Evolutionary conservation across 371 early-diverging fungal species (phyloP).

Genomic region (Lichtheimia ornata): DNA sequence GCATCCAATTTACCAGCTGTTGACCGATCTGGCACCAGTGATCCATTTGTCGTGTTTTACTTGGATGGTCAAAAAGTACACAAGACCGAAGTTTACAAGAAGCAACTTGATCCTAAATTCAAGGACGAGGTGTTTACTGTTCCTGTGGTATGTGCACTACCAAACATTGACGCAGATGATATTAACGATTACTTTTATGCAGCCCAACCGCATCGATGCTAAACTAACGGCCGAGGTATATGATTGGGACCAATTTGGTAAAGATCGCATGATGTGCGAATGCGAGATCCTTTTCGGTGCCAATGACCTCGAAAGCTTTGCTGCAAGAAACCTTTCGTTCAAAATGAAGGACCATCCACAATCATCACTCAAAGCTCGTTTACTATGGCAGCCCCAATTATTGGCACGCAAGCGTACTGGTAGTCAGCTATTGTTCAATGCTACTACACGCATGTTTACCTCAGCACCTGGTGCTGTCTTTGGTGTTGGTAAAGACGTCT

Average conservation of each 20-base stretch:
- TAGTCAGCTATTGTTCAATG: conserved; percentile 30
- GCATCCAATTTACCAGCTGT: conserved; percentile 48
- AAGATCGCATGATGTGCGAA: conserved; percentile 58
- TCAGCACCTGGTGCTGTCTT: conserved; percentile 36
- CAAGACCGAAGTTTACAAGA: conserved; percentile 79
- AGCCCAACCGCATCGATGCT: conserved; percentile 49
- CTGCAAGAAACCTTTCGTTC: not conserved
- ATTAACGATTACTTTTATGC: not conserved
- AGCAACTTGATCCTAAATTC: conserved; percentile 82
- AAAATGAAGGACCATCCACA: too few species aligned
- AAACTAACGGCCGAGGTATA: conserved; percentile 64
- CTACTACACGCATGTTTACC: conserved; percentile 46
- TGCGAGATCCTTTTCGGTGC: conserved; percentile 32
- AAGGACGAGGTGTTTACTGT: conserved; percentile 72
- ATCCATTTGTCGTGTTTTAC: conserved; percentile 78
- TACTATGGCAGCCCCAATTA: conserved; percentile 50
- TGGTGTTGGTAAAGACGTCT: conserved; percentile 25
- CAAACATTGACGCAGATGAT: too few species aligned
- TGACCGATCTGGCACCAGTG: conserved; percentile 68
- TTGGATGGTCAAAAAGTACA: conserved; percentile 76
- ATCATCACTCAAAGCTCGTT: conserved; percentile 16
- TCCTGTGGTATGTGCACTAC: conserved; percentile 42
- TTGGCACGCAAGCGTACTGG: conserved; percentile 39
- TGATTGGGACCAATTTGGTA: conserved; percentile 83
- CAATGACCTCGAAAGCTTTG: conserved; percentile 38